Evolutionary conservation across 1,139 yeast genomes (phyloP), one percentile per base, ranked within the genome.

Genomic region (Neolecta irregularis): DNA sequence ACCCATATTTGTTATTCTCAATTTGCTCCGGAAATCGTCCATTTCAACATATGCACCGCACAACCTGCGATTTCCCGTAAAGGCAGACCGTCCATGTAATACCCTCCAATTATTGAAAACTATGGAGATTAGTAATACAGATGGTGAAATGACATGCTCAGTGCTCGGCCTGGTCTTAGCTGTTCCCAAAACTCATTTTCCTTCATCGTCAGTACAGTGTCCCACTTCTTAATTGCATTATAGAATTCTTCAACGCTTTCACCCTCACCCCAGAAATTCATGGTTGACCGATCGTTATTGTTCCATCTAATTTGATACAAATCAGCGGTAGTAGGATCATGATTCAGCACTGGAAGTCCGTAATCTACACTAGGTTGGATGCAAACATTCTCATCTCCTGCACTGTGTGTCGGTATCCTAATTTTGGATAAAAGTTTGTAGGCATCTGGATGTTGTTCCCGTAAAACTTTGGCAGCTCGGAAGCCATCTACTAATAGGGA

Each of bases 81-180:
- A 74, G 39, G 66, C 75, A 35, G 74, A 69, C 49, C 85, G 64
- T 19, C 78, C 74, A 50, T 76, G 88, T 54, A 76, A 61, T 32
- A 74, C 74, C 46, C 88, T 56, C 85, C 85, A 75, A 52, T 76
- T 76, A 50, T 76, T 83, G 50, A 76, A 75, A 34, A 76, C n/a
- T n/a, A n/a, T n/a, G n/a, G n/a, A n/a, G n/a, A n/a, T n/a, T n/a
- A n/a, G n/a, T n/a, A n/a, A n/a, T n/a, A n/a, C n/a, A n/a, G n/a
- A n/a, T n/a, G n/a, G n/a, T n/a, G n/a, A n/a, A n/a, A n/a, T n/a
- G n/a, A n/a, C n/a, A n/a, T n/a, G n/a, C n/a, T 69, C 46, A 75
- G 56, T 20, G 43, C 32, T 37, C 70, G 74, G 2, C 83, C 85
- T 0, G 85, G 85, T 36, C 56, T 60, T 48, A 76, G 62, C 47